phyloP scores from a whole-genome alignment of 192 early-diverging fungal genomes.

The Rhizophagus clarus region DNA sequence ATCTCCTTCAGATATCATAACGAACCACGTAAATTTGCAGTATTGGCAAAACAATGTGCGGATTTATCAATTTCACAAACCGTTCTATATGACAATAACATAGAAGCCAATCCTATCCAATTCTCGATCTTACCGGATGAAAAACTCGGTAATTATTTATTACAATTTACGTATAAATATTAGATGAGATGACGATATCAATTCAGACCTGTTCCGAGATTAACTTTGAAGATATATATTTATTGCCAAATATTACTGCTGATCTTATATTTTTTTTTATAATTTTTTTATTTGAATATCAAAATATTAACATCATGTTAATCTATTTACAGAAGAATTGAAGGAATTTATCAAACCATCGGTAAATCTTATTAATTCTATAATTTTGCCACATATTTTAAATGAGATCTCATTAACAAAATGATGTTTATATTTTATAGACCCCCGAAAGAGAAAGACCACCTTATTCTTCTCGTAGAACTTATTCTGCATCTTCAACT shows the following conservation, averaged over 20 bases:
- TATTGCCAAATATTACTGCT: conserved; percentile 10
- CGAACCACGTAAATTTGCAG: conserved; percentile 63
- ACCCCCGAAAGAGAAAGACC: background rate
- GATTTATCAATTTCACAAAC: conserved; percentile 71
- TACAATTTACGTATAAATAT: background rate
- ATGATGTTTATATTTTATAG: background rate
- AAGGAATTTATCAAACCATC: conserved; percentile 11
- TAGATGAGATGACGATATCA: background rate
- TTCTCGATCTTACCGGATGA: conserved; percentile 59
- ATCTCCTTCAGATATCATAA: conserved; percentile 52
- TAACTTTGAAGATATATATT: conserved; percentile 18
- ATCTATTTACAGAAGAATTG: conserved; percentile 10
- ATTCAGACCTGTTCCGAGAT: conserved; percentile 27
- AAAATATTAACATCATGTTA: background rate
- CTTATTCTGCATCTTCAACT: background rate
- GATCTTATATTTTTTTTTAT: background rate
- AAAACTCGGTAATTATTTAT: conserved; percentile 50
- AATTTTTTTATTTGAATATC: background rate
- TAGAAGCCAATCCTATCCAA: conserved; percentile 56
- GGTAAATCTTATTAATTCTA: background rate
- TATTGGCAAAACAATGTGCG: conserved; percentile 73
- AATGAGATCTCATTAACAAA: background rate
- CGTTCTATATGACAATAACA: conserved; percentile 58
- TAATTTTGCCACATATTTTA: background rate
- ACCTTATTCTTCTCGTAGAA: background rate